Conservation (phyloP, 2,329 filamentous ascomycete species). For the Cercospora citrullina region DNA sequence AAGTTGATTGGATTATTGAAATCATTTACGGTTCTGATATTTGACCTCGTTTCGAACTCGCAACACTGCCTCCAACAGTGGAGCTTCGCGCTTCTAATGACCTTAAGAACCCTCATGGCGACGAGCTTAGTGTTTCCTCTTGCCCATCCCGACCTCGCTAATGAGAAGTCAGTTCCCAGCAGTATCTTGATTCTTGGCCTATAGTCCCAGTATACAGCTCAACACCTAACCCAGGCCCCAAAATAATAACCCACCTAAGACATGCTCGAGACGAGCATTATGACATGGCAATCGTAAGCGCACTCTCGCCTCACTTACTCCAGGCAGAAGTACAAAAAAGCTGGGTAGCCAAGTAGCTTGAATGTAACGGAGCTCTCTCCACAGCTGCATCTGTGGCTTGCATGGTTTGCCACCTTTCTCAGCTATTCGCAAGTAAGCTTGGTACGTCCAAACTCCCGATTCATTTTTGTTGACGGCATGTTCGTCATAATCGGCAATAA, state of each 20-base stretch:
- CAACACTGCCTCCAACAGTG: not conserved
- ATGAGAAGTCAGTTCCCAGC: not conserved
- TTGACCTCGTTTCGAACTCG: not conserved
- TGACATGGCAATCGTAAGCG: not conserved
- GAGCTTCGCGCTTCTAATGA: not conserved
- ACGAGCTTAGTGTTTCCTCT: not conserved
- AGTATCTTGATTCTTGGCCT: not conserved
- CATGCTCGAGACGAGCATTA: not conserved
- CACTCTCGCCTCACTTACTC: not conserved
- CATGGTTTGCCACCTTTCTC: not conserved
- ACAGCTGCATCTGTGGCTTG: conserved; percentile 2
- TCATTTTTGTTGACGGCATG: not conserved
- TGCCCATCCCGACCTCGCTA: not conserved
- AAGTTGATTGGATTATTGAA: too few species aligned
- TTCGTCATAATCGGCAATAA: not conserved
- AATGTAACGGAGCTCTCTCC: not conserved
- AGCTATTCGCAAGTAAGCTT: not conserved
- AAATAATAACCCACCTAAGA: not conserved
- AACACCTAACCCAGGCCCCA: not conserved
- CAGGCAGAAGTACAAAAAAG: not conserved
- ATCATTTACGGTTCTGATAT: not conserved
- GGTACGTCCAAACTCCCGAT: not conserved
- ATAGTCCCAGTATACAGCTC: not conserved
- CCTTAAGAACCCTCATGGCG: not conserved
- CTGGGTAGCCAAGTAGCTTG: conserved; percentile 1